Conservation (phyloP, 2,329 filamentous ascomycete genomes). For the Fusarium pseudonygamai region DNA sequence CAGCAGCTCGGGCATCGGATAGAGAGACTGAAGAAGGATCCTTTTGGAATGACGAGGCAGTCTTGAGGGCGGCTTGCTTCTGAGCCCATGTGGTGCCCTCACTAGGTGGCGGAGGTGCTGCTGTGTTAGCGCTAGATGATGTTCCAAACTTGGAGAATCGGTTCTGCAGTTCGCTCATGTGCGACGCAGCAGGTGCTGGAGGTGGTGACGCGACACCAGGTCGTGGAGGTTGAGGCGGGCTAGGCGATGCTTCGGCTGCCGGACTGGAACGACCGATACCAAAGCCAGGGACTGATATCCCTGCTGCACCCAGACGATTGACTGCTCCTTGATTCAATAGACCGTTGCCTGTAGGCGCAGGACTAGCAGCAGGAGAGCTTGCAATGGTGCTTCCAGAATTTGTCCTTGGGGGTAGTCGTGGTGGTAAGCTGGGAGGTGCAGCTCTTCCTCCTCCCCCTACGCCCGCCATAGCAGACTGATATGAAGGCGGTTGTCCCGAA, state of each 20-base stretch:
- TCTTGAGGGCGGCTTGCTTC: constrained; percentile 70
- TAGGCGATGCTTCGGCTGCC: constrained; percentile 42
- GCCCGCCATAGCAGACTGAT: constrained; percentile 41
- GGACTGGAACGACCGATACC: constrained; percentile 68
- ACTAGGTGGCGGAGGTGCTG: constrained; percentile 45
- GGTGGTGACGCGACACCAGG: constrained; percentile 33
- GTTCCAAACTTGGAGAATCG: constrained; percentile 68
- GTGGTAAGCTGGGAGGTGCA: constrained; percentile 71
- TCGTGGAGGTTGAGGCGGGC: constrained; percentile 42
- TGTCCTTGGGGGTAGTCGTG: constrained; percentile 67
- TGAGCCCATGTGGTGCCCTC: constrained; percentile 71
- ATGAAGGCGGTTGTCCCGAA: constrained; percentile 45
- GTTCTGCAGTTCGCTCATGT: constrained; percentile 73
- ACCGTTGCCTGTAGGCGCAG: constrained; percentile 36
- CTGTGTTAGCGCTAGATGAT: constrained; percentile 22
- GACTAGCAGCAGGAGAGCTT: constrained; percentile 32
- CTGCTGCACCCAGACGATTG: constrained; percentile 74
- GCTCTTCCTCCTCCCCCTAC: constrained; percentile 43
- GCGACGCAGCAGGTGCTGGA: constrained; percentile 45
- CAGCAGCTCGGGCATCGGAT: constrained; percentile 66
- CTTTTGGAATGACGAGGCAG: constrained; percentile 67
- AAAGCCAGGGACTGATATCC: constrained; percentile 80
- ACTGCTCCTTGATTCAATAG: constrained; percentile 66
- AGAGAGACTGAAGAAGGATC: constrained; percentile 70
- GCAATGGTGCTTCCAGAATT: constrained; percentile 48